These are phyloP conservation scores for Cornus florida DNA, from an alignment of 148 eudicot species.

Conservation along the genomic window DNA sequence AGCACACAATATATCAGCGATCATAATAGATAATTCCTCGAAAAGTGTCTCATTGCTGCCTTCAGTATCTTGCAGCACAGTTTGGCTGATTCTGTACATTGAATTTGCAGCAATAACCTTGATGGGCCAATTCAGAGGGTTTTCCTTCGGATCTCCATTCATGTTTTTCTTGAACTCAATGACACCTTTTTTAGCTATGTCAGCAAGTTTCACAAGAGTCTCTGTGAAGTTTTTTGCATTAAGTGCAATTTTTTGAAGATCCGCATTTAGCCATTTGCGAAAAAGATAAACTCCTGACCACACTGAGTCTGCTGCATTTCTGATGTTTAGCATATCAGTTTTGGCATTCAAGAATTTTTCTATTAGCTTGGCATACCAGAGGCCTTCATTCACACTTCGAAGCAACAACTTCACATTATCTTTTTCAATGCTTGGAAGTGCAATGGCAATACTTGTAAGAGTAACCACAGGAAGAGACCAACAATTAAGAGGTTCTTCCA, in stretches of 20 bases:
- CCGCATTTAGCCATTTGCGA: constrained; percentile 44
- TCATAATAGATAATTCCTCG: no score
- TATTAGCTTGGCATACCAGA: constrained; percentile 8
- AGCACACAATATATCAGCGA: no score
- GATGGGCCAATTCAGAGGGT: no score
- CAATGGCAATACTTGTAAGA: constrained; percentile 45
- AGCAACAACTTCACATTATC: constrained; percentile 23
- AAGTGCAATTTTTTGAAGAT: constrained; percentile 32
- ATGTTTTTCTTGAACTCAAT: neutral
- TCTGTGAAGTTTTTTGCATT: constrained; percentile 25
- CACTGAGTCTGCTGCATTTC: constrained; percentile 41
- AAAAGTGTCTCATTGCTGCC: no score
- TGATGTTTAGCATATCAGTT: constrained; percentile 21
- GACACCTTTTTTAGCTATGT: no score
- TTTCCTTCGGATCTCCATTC: neutral
- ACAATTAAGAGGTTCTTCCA: constrained; percentile 48
- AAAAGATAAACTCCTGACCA: constrained; percentile 44
- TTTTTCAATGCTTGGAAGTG: constrained; percentile 21
- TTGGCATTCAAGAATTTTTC: neutral
- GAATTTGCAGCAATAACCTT: no score
- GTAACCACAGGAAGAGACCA: constrained; percentile 63
- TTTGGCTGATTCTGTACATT: no score
- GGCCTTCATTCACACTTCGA: constrained; percentile 33
- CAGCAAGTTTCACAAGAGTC: neutral
- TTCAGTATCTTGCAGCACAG: no score